Evolutionary conservation across 371 early-diverging fungal genomes (phyloP), one percentile per base, ranked within the genome.

Genomic region (Syncephalastrum sp.): DNA sequence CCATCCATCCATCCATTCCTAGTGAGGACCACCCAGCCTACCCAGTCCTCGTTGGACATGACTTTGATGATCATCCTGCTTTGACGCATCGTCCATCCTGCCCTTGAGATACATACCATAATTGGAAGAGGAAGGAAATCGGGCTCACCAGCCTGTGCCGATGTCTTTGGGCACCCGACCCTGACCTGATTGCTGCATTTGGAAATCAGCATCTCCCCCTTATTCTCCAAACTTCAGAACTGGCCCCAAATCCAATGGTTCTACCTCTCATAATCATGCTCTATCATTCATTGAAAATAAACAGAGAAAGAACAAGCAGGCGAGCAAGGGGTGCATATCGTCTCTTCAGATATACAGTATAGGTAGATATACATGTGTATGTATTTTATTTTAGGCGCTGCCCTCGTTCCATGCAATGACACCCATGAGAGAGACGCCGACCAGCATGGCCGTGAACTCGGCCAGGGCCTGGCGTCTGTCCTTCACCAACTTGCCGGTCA

Each of bases 401-500:
- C 55, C 67, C 47, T 83, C 85, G 53, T 84, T 84, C 83, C 81
- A 77, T 44, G 84, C 84, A 75, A 85, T 84, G 42, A 81, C 60
- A 15, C 67, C 67, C 86, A 87, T 87, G 64, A 87, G 69, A 17
- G 72, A 75, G n/a, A 87, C 56, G 50, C 88, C 88, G 43, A 87
- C 66, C 53, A 82, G 47, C 86, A 87, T 84, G 17, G 85, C 82
- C 13, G 67, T 50, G 51, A 87, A 75, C 58, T 87, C 88, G 3
- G 72, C 72, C 7, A 68, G 61, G 27, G 82, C 78, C 60, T 86
- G 85, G 8, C 68, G 64, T 47, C 67, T 72, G 55, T 82, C 82
- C 44, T 75, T 76, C 8, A 66, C 67, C 0, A 79, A 65, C 45
- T 83, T 79, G 15, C 83, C 79, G 17, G 82, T 75, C 16, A 85